A percentile compares a stretch with the other conserved stretches of the same genome.
Evolutionary conservation across 176 grass and related monocot genomes (phyloP).

Genomic region (Eleusine coracana): DNA sequence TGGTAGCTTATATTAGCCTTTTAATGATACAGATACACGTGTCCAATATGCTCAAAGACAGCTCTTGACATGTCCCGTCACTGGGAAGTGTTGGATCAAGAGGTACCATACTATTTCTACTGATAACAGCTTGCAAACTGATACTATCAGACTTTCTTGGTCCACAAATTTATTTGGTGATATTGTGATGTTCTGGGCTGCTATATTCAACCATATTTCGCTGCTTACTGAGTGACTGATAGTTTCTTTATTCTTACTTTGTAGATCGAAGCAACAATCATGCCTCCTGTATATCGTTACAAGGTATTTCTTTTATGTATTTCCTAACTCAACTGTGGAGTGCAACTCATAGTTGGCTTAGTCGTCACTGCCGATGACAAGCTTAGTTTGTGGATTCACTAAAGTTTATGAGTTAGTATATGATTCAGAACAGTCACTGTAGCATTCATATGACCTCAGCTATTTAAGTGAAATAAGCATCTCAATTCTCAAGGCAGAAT

Average conservation of each 20-base stretch:
- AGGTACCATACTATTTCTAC: slow-evolving; percentile 56
- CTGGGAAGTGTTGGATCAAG: slow-evolving; percentile 80
- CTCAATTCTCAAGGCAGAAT: neutral
- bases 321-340: slow-evolving; percentile 15
- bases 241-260: slow-evolving; percentile 31
- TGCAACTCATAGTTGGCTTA: neutral
- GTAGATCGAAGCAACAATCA: slow-evolving; percentile 89
- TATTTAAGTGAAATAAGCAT: slow-evolving; percentile 6
- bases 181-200: slow-evolving; percentile 3
- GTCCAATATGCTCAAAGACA: slow-evolving; percentile 92
- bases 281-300: slow-evolving; percentile 83
- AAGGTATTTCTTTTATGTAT: slow-evolving; percentile 59
- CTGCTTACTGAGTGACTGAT: slow-evolving; percentile 38
- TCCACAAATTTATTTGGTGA: neutral
- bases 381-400: slow-evolving; percentile 4
- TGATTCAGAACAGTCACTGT: slow-evolving; percentile 13
- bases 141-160: neutral
- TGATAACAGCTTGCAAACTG: neutral
- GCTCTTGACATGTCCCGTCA: slow-evolving; percentile 52
- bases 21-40: slow-evolving; percentile 70
- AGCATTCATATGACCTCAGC: neutral
- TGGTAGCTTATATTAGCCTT: slow-evolving; percentile 45
- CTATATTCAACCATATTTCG: slow-evolving; percentile 10
- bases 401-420: neutral
- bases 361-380: too few relatives aligned